These are phyloP conservation scores for Kalanchoe fedtschenkoi DNA, from an alignment of 164 flowering plant species.

Conservation along the genomic window DNA sequence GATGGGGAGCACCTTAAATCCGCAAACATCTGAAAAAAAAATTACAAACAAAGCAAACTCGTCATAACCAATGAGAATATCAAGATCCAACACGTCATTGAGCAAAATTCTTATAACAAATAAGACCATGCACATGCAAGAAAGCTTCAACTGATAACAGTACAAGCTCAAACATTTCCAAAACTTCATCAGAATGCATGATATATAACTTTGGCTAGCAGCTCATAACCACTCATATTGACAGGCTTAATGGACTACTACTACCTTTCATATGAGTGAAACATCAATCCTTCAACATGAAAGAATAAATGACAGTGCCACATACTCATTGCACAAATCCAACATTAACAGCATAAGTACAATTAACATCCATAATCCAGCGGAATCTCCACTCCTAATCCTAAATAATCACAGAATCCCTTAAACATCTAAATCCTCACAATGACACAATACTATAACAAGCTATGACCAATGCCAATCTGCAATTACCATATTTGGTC, in stretches of 20 bases:
- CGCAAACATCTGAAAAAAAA: slow-evolving; percentile 59
- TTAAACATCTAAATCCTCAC: not conserved
- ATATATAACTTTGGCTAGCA: no score
- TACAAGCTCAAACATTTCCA: not conserved
- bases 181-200: no score
- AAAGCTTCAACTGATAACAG: not conserved
- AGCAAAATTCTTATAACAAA: not conserved
- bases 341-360: not conserved
- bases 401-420: not conserved
- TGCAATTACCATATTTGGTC: slow-evolving; percentile 56
- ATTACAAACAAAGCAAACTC: not conserved
- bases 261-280: no score
- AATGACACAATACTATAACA: not conserved
- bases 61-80: not conserved
- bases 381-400: no score
- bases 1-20: slow-evolving; percentile 87
- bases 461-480: not conserved
- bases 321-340: no score
- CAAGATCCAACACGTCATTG: not conserved
- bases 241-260: no score
- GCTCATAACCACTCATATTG: no score
- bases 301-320: no score
- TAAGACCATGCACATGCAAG: not conserved
- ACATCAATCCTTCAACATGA: no score
- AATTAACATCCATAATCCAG: not conserved